Conservation (phyloP, 2,329 filamentous ascomycete species). For the Apiospora phragmitis region DNA sequence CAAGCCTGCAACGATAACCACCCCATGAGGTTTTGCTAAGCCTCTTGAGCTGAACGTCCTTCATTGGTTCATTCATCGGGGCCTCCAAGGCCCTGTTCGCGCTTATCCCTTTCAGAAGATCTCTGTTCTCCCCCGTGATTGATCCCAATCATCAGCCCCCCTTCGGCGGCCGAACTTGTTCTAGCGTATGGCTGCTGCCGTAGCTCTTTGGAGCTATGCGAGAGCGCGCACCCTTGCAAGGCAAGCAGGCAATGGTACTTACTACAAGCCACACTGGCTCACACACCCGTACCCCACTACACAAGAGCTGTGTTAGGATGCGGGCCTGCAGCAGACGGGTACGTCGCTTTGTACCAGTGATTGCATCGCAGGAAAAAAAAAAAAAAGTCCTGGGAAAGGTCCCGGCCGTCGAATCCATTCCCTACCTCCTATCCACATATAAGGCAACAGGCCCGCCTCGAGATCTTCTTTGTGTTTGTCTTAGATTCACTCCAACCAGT, state of each 20-base stretch:
- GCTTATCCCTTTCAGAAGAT: not conserved
- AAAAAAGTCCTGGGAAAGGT: constrained; percentile 15
- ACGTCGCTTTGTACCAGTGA: not conserved
- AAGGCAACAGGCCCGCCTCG: constrained; percentile 10
- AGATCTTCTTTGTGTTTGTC: not conserved
- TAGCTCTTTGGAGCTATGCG: not conserved
- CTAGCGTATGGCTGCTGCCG: constrained; percentile 1
- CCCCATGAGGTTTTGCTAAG: not conserved
- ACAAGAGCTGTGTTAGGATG: not conserved
- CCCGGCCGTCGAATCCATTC: not conserved
- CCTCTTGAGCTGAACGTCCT: not conserved
- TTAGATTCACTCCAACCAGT: not conserved
- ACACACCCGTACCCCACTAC: not conserved
- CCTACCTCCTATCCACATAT: constrained; percentile 9
- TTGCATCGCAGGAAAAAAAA: constrained; percentile 10
- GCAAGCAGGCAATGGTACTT: not conserved
- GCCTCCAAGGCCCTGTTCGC: not conserved
- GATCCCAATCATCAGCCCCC: not conserved
- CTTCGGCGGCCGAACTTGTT: not conserved
- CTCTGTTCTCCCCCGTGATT: not conserved
- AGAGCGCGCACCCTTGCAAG: not conserved
- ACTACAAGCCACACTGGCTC: not conserved
- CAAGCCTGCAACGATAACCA: not conserved
- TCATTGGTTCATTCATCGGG: not conserved
- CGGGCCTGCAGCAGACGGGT: not conserved